Conservation (phyloP, 352 stramenopile genomes). For the Phytopythium sindhum region DNA sequence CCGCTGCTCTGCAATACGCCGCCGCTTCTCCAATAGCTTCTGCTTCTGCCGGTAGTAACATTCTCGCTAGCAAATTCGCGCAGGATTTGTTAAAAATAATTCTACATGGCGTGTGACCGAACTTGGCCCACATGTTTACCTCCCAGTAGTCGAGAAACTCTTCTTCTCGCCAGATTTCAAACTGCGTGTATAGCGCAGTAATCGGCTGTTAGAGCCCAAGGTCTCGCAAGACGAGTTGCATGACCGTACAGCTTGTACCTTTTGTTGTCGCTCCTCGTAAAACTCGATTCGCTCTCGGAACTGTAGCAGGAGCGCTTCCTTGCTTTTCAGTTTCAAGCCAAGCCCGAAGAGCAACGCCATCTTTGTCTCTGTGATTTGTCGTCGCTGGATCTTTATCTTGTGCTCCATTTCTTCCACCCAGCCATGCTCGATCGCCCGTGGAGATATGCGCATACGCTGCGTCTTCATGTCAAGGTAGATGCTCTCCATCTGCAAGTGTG, state of each 20-base stretch:
- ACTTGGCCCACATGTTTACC: conserved; percentile 20
- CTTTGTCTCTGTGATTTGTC: conserved; percentile 58
- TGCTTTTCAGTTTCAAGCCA: conserved; percentile 50
- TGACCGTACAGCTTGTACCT: conserved; percentile 23
- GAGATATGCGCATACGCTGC: conserved; percentile 66
- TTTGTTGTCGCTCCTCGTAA: conserved; percentile 40
- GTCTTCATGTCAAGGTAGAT: conserved; percentile 83
- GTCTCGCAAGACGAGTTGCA: background rate
- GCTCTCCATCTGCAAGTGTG: conserved; percentile 54
- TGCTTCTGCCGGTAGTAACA: conserved; percentile 45
- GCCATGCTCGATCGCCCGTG: conserved; percentile 71
- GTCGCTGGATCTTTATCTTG: conserved; percentile 61
- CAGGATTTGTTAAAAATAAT: background rate
- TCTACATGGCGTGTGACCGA: background rate
- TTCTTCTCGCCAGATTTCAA: conserved; percentile 72
- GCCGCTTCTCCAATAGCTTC: conserved; percentile 26
- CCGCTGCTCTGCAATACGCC: conserved; percentile 44
- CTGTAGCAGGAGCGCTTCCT: conserved; percentile 37
- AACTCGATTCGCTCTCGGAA: conserved; percentile 31
- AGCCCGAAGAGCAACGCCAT: conserved; percentile 54
- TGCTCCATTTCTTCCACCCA: conserved; percentile 83
- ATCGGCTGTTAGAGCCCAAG: background rate
- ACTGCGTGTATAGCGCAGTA: conserved; percentile 23
- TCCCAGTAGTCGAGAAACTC: conserved; percentile 81
- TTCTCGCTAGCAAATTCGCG: conserved; percentile 40